phyloP scores from a whole-genome alignment of 2,329 filamentous ascomycete genomes.

The Paecilomyces formosus region DNA sequence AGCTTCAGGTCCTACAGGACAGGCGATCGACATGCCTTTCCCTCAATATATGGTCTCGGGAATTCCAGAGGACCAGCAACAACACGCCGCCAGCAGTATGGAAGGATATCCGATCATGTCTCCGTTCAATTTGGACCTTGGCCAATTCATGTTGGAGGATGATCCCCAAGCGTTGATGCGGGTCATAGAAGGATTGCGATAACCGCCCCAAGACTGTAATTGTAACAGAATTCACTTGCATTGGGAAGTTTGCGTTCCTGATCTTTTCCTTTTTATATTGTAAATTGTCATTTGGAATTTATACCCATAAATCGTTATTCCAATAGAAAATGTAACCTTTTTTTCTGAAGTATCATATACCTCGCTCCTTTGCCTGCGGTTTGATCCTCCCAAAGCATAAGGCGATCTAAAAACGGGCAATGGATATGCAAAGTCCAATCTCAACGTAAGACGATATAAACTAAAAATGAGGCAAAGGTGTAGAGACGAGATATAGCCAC shows the following conservation, averaged over 20 bases:
- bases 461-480: no score
- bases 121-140: background rate
- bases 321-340: background rate
- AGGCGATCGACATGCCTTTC: background rate
- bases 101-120: background rate
- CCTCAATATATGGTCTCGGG: background rate
- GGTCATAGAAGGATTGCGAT: background rate
- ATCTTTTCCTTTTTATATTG: background rate
- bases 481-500: no score
- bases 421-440: no score
- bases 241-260: background rate
- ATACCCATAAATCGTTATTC: background rate
- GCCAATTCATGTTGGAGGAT: background rate
- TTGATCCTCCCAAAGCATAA: no score
- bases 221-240: background rate
- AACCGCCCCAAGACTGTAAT: background rate
- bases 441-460: no score
- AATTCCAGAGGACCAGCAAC: background rate
- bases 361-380: no score
- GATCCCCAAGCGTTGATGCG: background rate
- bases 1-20: background rate
- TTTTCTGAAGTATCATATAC: no score
- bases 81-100: background rate
- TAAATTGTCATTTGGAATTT: background rate
- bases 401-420: no score